phyloP scores from a whole-genome alignment of 148 eudicot genomes.

The Talinum fruticosum region DNA sequence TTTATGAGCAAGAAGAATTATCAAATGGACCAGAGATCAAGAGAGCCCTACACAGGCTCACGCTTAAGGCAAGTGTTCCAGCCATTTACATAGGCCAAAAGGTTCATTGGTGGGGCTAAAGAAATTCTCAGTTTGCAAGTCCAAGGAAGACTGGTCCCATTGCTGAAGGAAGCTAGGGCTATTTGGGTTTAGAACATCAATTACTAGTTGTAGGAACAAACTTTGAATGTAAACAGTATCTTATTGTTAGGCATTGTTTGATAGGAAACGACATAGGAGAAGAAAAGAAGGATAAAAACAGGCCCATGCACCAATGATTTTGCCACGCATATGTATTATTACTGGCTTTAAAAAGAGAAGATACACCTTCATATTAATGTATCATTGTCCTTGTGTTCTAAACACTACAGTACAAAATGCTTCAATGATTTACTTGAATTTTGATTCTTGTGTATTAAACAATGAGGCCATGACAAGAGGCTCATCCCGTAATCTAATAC shows the following conservation, averaged over 20 bases:
- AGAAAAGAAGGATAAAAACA: not conserved
- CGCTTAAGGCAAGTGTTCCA: constrained; percentile 12
- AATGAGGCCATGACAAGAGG: no score
- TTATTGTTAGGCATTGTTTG: not conserved
- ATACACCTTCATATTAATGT: not conserved
- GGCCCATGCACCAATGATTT: not conserved
- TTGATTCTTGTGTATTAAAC: no score
- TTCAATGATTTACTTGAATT: not conserved
- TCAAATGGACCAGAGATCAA: constrained; percentile 19
- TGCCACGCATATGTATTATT: not conserved
- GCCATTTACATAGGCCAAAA: constrained; percentile 21
- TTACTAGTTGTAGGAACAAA: not conserved
- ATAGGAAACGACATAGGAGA: not conserved
- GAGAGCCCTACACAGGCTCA: constrained; percentile 12
- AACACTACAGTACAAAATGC: not conserved
- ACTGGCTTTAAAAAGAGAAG: not conserved
- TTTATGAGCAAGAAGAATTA: constrained; percentile 21
- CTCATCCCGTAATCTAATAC: no score
- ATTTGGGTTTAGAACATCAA: not conserved
- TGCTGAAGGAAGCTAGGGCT: constrained; percentile 7
- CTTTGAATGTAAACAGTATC: not conserved
- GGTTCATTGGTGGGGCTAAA: constrained; percentile 17
- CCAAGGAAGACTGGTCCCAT: not conserved
- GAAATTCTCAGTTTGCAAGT: constrained; percentile 22
- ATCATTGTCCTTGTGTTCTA: no score